A percentile compares a stretch with the other conserved stretches of the same genome.
Conservation (phyloP, 352 stramenopile species). For the Phytophthora tubulina region DNA sequence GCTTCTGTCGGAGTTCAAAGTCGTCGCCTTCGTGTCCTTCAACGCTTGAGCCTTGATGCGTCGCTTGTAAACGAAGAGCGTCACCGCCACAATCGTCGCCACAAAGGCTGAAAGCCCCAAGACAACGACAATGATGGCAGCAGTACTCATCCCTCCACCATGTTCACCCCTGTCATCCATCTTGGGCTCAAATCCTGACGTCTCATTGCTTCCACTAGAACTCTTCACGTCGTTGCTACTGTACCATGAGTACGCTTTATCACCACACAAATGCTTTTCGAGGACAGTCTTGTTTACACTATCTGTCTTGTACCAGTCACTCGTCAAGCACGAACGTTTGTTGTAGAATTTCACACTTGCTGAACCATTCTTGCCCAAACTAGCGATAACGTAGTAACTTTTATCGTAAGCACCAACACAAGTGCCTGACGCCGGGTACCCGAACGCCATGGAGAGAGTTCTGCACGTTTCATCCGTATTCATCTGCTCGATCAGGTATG, state of each 20-base stretch:
- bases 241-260: slow-evolving; percentile 34
- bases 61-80: slow-evolving; percentile 32
- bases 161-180: neutral
- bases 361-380: slow-evolving; percentile 31
- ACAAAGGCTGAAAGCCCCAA: slow-evolving; percentile 18
- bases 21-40: slow-evolving; percentile 25
- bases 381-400: slow-evolving; percentile 40
- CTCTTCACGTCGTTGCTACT: slow-evolving; percentile 34
- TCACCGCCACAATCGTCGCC: slow-evolving; percentile 25
- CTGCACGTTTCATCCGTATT: slow-evolving; percentile 25
- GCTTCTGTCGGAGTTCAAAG: slow-evolving; percentile 25
- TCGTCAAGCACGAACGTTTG: slow-evolving; percentile 15
- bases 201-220: slow-evolving; percentile 6
- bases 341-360: slow-evolving; percentile 30
- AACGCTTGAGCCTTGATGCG: slow-evolving; percentile 18
- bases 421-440: slow-evolving; percentile 31
- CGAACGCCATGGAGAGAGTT: slow-evolving; percentile 30
- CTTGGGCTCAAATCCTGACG: neutral
- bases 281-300: slow-evolving; percentile 23
- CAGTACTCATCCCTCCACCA: slow-evolving; percentile 2
- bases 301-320: slow-evolving; percentile 19
- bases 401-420: slow-evolving; percentile 36
- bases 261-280: slow-evolving; percentile 22
- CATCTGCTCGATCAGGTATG: slow-evolving; percentile 34
- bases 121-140: slow-evolving; percentile 13